Conservation (phyloP, 1,284 basidiomycete genomes). For the Cyathus olla region DNA sequence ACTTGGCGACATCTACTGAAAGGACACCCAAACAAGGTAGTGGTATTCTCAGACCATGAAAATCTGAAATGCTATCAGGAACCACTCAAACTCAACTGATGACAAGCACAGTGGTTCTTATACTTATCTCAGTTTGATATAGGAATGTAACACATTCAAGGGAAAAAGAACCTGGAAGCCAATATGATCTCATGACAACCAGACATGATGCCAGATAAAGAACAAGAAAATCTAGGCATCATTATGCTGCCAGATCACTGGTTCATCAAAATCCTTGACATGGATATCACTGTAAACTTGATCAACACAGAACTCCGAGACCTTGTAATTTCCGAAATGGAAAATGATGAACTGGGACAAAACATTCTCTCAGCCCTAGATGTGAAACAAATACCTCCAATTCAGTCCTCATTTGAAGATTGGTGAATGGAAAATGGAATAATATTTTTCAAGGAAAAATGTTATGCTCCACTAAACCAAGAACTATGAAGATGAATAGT, state of each 20-base stretch:
- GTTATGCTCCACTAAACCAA: constrained; percentile 13
- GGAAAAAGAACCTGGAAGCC: not conserved
- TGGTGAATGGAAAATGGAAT: constrained; percentile 2
- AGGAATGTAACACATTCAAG: not conserved
- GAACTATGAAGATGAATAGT: constrained; percentile 12
- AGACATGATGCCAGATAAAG: not conserved
- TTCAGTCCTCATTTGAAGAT: not conserved
- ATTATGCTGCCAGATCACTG: not conserved
- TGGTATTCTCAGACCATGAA: constrained; percentile 6
- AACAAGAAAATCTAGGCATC: not conserved
- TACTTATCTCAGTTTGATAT: constrained; percentile 2
- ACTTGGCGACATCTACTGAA: constrained; percentile 9
- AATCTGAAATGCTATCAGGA: not conserved
- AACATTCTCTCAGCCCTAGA: not conserved
- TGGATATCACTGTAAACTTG: not conserved
- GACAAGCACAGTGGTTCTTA: constrained; percentile 3
- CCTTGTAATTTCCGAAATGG: not conserved
- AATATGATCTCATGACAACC: not conserved
- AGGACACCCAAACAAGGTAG: not conserved
- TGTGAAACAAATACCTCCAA: not conserved
- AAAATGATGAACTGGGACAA: not conserved
- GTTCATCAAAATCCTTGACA: not conserved
- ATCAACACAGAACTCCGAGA: not conserved
- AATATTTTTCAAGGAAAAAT: constrained; percentile 11
- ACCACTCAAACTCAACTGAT: not conserved